Percentiles rank a stretch among this genome's conserved stretches.
phyloP scores from a whole-genome alignment of 257 asterid species.

The Solanum lignicaule region DNA sequence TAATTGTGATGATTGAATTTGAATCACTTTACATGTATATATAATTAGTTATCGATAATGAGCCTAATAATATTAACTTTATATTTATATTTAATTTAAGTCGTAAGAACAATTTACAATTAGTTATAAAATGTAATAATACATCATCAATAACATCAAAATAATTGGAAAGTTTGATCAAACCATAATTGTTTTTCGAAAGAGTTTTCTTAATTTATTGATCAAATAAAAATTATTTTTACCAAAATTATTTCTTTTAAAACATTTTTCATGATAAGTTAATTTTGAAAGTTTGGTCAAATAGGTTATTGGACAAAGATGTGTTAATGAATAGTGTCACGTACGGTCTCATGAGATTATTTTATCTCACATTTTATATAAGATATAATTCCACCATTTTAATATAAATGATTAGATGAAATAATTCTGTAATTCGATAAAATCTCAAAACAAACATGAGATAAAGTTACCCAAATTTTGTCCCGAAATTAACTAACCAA shows the following conservation, averaged over 20 bases:
- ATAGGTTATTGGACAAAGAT: background rate
- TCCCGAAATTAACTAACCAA: no score
- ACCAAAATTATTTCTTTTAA: no score
- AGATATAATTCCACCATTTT: background rate
- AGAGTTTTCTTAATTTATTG: no score
- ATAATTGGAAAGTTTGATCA: background rate
- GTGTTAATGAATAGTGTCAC: background rate
- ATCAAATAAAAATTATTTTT: no score
- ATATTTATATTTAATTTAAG: background rate
- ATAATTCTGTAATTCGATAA: no score
- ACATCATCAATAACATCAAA: background rate
- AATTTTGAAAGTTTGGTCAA: no score
- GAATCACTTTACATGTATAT: background rate
- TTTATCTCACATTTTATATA: background rate
- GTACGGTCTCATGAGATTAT: background rate
- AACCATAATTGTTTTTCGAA: no score
- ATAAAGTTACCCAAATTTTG: no score
- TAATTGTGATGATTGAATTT: background rate
- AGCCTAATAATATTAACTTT: no score
- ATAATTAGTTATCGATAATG: background rate
- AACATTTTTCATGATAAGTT: background rate
- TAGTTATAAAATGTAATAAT: no score
- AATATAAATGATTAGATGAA: no score
- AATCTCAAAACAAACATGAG: background rate
- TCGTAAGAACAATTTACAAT: background rate